These are phyloP conservation scores for Chaetomium cochliodes DNA, from an alignment of 495 filamentous ascomycete genomes.

Conservation along the genomic window DNA sequence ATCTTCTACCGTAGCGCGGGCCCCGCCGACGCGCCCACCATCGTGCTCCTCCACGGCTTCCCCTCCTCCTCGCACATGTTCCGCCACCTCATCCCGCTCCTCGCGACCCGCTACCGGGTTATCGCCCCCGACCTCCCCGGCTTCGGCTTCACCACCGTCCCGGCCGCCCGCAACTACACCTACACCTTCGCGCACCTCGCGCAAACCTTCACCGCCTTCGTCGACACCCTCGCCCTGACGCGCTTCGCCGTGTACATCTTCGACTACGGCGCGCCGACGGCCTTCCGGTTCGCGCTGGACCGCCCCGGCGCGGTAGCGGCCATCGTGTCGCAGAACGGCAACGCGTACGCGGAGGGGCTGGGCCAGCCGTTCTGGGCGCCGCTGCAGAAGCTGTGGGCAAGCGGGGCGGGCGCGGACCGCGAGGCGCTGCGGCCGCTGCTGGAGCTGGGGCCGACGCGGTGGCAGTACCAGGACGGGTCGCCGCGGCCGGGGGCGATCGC, in stretches of 20 bases:
- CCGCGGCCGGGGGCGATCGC: conserved; percentile 39
- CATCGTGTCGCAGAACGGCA: conserved; percentile 63
- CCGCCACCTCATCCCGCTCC: conserved; percentile 59
- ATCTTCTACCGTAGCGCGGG: conserved; percentile 58
- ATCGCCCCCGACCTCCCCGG: conserved; percentile 62
- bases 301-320: conserved; percentile 49
- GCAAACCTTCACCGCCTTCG: conserved; percentile 48
- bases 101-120: conserved; percentile 53
- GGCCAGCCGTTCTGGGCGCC: conserved; percentile 55
- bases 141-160: conserved; percentile 57
- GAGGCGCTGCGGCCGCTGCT: conserved; percentile 44
- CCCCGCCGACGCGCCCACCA: conserved; percentile 40
- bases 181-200: conserved; percentile 55
- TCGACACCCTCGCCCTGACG: conserved; percentile 45
- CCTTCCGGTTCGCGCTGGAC: conserved; percentile 53
- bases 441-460: conserved; percentile 49
- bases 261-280: conserved; percentile 64
- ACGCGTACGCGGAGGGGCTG: conserved; percentile 62
- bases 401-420: conserved; percentile 38
- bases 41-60: conserved; percentile 65
- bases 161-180: conserved; percentile 45
- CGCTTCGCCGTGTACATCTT: conserved; percentile 62
- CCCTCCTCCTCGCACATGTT: conserved; percentile 63
- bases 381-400: conserved; percentile 50
- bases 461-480: conserved; percentile 56